A percentile compares a stretch with the other conserved stretches of the same genome.
Conservation (phyloP, 148 eudicot genomes). For the Fagopyrum tataricum region DNA sequence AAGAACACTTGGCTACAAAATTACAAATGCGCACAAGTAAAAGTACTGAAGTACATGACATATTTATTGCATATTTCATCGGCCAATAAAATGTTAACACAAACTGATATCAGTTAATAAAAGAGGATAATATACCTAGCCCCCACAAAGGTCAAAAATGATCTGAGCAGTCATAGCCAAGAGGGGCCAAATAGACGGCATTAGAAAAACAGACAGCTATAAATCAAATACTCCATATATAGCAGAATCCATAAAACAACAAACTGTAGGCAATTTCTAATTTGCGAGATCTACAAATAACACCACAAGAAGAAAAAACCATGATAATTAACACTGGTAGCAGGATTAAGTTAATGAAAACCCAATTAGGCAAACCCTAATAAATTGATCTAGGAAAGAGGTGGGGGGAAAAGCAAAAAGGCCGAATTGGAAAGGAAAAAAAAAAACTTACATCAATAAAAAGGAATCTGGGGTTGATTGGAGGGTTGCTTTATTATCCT, state of each 20-base stretch:
- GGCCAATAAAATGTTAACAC: not conserved
- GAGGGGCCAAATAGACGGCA: constrained; percentile 8
- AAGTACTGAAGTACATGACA: not conserved
- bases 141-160: not conserved
- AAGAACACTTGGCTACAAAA: not conserved
- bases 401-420: constrained; percentile 3
- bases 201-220: constrained; percentile 15
- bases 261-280: not conserved
- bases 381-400: not conserved
- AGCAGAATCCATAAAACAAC: not conserved
- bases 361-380: not conserved
- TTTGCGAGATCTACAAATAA: not conserved
- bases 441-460: constrained; percentile 10
- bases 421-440: not conserved
- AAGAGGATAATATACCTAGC: not conserved
- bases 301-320: not conserved
- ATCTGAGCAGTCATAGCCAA: constrained; percentile 21
- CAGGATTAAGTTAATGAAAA: not conserved
- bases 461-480: not conserved
- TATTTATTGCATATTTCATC: not conserved
- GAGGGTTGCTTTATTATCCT: no score
- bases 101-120: not conserved
- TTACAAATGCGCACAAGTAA: not conserved
- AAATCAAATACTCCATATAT: not conserved
- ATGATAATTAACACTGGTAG: not conserved